phyloP scores from a whole-genome alignment of 2,329 filamentous ascomycete genomes.

The Aspergillus hortae region DNA sequence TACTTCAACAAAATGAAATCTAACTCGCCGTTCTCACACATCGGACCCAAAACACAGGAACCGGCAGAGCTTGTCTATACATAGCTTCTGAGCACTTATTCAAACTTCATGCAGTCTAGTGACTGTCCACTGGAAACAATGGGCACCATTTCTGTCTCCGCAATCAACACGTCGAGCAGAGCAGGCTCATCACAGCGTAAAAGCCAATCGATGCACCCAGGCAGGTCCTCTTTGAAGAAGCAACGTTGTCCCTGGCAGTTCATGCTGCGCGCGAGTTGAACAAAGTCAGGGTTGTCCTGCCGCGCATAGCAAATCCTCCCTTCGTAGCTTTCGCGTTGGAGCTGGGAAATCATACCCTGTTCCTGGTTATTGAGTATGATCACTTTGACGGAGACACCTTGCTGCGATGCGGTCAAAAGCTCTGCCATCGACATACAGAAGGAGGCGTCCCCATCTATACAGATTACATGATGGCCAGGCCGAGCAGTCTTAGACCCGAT shows the following conservation, averaged over 20 bases:
- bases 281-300: background rate
- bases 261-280: slow-evolving; percentile 1
- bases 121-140: slow-evolving; percentile 1
- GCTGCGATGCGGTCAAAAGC: background rate
- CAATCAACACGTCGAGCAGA: slow-evolving; percentile 4
- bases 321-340: background rate
- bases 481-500: background rate
- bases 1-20: too few species aligned
- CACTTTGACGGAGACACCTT: background rate
- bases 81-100: background rate
- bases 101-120: slow-evolving; percentile 1
- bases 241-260: background rate
- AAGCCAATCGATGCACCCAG: slow-evolving; percentile 1
- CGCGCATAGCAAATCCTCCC: background rate
- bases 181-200: background rate
- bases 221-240: background rate
- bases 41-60: too few species aligned
- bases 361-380: slow-evolving; percentile 1
- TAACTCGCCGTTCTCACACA: too few species aligned
- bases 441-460: slow-evolving; percentile 2
- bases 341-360: background rate
- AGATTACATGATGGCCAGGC: background rate
- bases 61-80: too few species aligned
- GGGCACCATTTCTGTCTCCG: slow-evolving; percentile 3
- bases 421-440: slow-evolving; percentile 3